A percentile compares a stretch with the other conserved stretches of the same genome.
Evolutionary conservation across 1,284 basidiomycete genomes (phyloP).

Genomic region (Peniophora sp.): DNA sequence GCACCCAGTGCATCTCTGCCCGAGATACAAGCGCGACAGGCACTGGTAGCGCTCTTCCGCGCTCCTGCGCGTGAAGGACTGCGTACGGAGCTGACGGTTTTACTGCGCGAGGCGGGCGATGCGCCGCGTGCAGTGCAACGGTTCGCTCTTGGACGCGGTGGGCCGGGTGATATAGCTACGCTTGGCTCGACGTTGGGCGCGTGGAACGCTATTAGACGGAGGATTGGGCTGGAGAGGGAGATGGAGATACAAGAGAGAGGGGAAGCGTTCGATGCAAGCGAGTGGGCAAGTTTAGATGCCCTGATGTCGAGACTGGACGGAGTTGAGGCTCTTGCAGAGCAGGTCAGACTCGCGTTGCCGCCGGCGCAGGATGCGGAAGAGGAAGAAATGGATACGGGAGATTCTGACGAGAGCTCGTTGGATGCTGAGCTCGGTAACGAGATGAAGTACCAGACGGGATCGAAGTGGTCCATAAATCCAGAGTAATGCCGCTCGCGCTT

Average conservation of each 20-base stretch:
- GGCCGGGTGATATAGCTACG: conserved; percentile 55
- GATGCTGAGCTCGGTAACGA: conserved; percentile 4
- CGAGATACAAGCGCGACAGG: conserved; percentile 72
- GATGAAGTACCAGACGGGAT: conserved; percentile 8
- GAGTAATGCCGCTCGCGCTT: conserved; percentile 38
- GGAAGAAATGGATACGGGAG: conserved; percentile 12
- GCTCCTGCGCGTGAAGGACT: conserved; percentile 50
- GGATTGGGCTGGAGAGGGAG: conserved; percentile 46
- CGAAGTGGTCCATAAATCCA: conserved; percentile 64
- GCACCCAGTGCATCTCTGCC: conserved; percentile 74
- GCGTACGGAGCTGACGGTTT: conserved; percentile 56
- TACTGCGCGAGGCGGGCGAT: conserved; percentile 62
- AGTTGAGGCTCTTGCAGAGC: conserved; percentile 47
- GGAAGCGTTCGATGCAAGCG: conserved; percentile 20
- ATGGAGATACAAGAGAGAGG: conserved; percentile 37
- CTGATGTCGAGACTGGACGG: conserved; percentile 50
- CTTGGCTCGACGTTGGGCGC: conserved; percentile 53
- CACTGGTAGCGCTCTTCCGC: conserved; percentile 70
- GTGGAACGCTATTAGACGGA: conserved; percentile 45
- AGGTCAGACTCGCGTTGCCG: conserved; percentile 55
- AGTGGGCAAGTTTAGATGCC: conserved; percentile 49
- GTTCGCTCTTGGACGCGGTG: conserved; percentile 66
- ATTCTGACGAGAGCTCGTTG: conserved; percentile 10
- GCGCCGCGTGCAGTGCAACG: conserved; percentile 74
- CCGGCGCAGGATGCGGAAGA: conserved; percentile 16